These are phyloP conservation scores for Coemansia sp. DNA, from an alignment of 192 early-diverging fungal genomes.

Conservation along the genomic window DNA sequence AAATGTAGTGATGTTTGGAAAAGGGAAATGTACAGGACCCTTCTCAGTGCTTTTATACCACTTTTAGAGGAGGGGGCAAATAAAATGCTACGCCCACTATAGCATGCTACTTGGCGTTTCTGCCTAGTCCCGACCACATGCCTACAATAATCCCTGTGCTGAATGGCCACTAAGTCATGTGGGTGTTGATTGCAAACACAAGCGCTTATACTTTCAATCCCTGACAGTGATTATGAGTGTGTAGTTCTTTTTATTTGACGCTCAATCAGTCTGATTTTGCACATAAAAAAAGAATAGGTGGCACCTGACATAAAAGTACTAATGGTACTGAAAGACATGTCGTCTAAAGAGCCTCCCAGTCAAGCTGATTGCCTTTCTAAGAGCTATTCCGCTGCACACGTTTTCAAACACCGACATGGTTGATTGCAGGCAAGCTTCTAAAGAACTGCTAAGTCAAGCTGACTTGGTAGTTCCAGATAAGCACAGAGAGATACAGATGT, in stretches of 20 bases:
- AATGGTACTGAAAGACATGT: not conserved
- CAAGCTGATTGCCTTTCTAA: not conserved
- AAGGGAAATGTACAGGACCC: not conserved
- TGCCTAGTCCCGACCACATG: not conserved
- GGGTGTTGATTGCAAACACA: not conserved
- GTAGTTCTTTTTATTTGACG: not conserved
- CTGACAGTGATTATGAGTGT: not conserved
- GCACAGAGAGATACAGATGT: not conserved
- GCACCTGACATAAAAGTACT: not conserved
- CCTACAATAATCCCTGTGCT: too few relatives aligned
- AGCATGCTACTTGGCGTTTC: not conserved
- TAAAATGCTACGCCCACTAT: not conserved
- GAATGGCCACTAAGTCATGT: not conserved
- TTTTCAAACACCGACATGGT: not conserved
- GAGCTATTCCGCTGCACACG: not conserved
- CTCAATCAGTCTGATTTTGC: not conserved
- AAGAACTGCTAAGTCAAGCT: not conserved
- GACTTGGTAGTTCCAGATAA: not conserved
- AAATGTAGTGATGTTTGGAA: not conserved
- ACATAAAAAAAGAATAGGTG: not conserved
- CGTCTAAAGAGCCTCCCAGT: not conserved
- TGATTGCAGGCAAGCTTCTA: not conserved
- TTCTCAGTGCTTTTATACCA: not conserved
- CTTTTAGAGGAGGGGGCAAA: not conserved
- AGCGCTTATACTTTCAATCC: not conserved